phyloP scores from a whole-genome alignment of 352 stramenopile species.

The Phytophthora aleatoria region DNA sequence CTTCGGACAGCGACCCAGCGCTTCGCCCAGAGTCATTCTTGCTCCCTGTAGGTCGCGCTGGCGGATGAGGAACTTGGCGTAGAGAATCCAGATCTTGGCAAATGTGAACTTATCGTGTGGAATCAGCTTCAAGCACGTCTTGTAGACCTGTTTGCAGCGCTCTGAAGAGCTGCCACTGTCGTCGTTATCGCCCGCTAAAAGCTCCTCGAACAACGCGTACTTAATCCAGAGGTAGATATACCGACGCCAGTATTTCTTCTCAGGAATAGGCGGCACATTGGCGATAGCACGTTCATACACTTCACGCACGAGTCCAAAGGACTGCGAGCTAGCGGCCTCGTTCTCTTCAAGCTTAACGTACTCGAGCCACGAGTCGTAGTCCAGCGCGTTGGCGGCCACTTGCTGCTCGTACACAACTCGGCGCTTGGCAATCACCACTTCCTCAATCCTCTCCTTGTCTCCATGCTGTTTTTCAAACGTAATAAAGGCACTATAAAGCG shows the following conservation, averaged over 20 bases:
- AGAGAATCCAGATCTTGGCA: slow-evolving; percentile 98
- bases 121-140: slow-evolving; percentile 93
- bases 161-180: slow-evolving; percentile 48
- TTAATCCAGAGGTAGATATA: slow-evolving; percentile 99
- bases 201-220: slow-evolving; percentile 98
- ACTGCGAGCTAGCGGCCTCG: slow-evolving; percentile 61
- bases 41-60: slow-evolving; percentile 92
- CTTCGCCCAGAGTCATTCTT: slow-evolving; percentile 92
- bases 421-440: slow-evolving; percentile 95
- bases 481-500: slow-evolving; percentile 97
- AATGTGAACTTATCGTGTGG: slow-evolving; percentile 98
- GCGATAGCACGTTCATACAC: slow-evolving; percentile 96
- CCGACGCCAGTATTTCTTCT: slow-evolving; percentile 98
- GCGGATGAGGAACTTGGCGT: slow-evolving; percentile 96
- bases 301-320: slow-evolving; percentile 85
- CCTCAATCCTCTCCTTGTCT: slow-evolving; percentile 95
- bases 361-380: slow-evolving; percentile 99
- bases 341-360: slow-evolving; percentile 98
- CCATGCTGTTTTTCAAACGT: slow-evolving; percentile 99
- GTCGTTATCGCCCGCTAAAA: slow-evolving; percentile 79
- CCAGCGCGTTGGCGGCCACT: slow-evolving; percentile 88
- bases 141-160: slow-evolving; percentile 94
- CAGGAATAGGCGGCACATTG: slow-evolving; percentile 92
- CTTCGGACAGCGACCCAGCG: slow-evolving; percentile 94
- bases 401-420: slow-evolving; percentile 95